A percentile compares a stretch with the other conserved stretches of the same genome.
phyloP scores from a whole-genome alignment of 2,329 filamentous ascomycete genomes.

The Sphaerostilbella broomeana region DNA sequence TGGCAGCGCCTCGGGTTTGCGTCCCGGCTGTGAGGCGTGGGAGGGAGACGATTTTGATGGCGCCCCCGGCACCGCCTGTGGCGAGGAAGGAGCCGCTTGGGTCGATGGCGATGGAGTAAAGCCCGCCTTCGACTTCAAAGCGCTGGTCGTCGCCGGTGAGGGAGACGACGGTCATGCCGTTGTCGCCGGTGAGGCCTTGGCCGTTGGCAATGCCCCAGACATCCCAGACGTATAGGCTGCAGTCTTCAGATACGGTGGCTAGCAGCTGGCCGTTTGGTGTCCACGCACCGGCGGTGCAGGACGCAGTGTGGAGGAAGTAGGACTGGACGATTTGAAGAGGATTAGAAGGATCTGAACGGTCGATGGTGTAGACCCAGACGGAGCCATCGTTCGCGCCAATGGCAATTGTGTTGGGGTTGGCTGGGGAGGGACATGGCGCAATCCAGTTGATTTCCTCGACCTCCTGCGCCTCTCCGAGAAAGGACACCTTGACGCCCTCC shows the following conservation, averaged over 20 bases:
- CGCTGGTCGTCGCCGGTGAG: conserved; percentile 78
- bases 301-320: conserved; percentile 82
- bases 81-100: conserved; percentile 74
- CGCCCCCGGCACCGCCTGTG: conserved; percentile 79
- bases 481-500: conserved; percentile 47
- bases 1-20: conserved; percentile 18
- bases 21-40: conserved; percentile 49
- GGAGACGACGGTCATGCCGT: conserved; percentile 62
- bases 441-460: conserved; percentile 96
- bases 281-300: conserved; percentile 88
- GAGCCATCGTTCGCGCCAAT: conserved; percentile 85
- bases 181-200: conserved; percentile 42
- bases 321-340: conserved; percentile 78
- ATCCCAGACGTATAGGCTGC: conserved; percentile 86
- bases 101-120: conserved; percentile 81
- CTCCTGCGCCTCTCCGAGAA: conserved; percentile 74
- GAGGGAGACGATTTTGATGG: conserved; percentile 77
- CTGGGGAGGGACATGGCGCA: conserved; percentile 61
- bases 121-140: conserved; percentile 83
- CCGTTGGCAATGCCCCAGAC: conserved; percentile 73
- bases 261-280: conserved; percentile 79
- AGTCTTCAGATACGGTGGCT: conserved; percentile 83
- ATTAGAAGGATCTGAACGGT: conserved; percentile 51
- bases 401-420: conserved; percentile 73
- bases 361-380: conserved; percentile 92